Base-by-base conservation (phyloP, 2,329 filamentous ascomycete genomes). In the Dactylellina cionopaga region DNA sequence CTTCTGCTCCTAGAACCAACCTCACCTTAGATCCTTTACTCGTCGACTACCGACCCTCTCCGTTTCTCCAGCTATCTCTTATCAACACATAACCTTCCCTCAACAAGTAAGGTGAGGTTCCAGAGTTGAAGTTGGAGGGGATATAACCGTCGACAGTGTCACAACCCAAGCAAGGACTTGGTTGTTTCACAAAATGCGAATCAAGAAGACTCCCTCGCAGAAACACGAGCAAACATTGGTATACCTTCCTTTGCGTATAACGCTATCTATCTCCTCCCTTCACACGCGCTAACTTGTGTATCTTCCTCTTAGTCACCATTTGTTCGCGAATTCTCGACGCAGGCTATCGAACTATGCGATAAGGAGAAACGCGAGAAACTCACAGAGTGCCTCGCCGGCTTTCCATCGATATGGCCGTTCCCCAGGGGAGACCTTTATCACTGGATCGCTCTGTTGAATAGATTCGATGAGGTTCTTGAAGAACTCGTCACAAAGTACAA, bases 361-460 rank as follows among this genome's bases (percentile, higher is more conserved):
- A 72, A 59, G 55, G 62, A 74, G 19, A 65, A 54, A 29, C 69
- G 63, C 62, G 88, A 90, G 77, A 87, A 91, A 79, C 85, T 99
- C 76, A 91, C 92, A 76, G 83, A 87, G 77, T 87, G 90, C 76
- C 89, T 99, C 75, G 85, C 85, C 77, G 87, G 86, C 63, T 98
- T 98, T 79, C 92, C 94, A 68, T 89, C 89, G 75, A 85, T 89
- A 85, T 99, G 95, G 95, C 92, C 93, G 1, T 96, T 98, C 78
- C 94, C 94, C 37, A 88, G 94, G 80, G 96, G 95, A 72, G 95
- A 99, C 80, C 84, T 98, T 27, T 98, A 98, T 80, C 94, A 99
- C 84, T 99, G 96, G 96, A 97, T 99, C 76, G 89, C 91, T 25
- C 86, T 96, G 22, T 83, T 99, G 71, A 96, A 99, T 80, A 89